Conservation (phyloP, 2,329 filamentous ascomycete genomes). For the Paracoccidioides brasiliensis region DNA sequence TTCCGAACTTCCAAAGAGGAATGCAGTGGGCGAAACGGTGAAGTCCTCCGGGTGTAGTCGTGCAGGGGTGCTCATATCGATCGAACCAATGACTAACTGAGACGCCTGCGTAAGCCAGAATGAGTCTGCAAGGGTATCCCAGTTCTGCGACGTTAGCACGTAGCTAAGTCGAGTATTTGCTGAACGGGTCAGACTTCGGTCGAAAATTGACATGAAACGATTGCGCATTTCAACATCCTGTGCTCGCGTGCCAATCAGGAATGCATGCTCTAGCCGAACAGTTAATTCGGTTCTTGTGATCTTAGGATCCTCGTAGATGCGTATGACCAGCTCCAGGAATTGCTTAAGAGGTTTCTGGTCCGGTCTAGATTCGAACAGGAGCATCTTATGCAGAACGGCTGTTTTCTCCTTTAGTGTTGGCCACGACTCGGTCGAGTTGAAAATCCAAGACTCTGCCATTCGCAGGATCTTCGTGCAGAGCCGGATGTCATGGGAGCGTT, state of each 20-base stretch:
- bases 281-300: constrained; percentile 91
- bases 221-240: constrained; percentile 95
- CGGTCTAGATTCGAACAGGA: constrained; percentile 75
- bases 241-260: constrained; percentile 85
- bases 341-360: constrained; percentile 80
- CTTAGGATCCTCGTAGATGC: constrained; percentile 95
- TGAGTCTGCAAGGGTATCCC: constrained; percentile 86
- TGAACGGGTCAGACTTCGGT: constrained; percentile 84
- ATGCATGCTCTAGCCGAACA: constrained; percentile 94
- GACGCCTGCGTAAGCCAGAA: constrained; percentile 96
- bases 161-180: constrained; percentile 81
- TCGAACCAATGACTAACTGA: constrained; percentile 78
- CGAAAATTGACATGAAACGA: constrained; percentile 91
- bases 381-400: constrained; percentile 97
- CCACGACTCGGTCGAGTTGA: constrained; percentile 86
- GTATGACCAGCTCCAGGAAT: constrained; percentile 89
- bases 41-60: constrained; percentile 78
- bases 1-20: constrained; percentile 58
- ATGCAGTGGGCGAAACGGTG: constrained; percentile 58
- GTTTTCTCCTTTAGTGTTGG: constrained; percentile 98
- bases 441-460: constrained; percentile 94
- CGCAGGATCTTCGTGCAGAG: constrained; percentile 86
- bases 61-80: constrained; percentile 69
- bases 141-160: constrained; percentile 83
- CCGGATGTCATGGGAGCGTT: constrained; percentile 77